Conservation (phyloP, 345 rosid genomes). For the Euphorbia lathyris region DNA sequence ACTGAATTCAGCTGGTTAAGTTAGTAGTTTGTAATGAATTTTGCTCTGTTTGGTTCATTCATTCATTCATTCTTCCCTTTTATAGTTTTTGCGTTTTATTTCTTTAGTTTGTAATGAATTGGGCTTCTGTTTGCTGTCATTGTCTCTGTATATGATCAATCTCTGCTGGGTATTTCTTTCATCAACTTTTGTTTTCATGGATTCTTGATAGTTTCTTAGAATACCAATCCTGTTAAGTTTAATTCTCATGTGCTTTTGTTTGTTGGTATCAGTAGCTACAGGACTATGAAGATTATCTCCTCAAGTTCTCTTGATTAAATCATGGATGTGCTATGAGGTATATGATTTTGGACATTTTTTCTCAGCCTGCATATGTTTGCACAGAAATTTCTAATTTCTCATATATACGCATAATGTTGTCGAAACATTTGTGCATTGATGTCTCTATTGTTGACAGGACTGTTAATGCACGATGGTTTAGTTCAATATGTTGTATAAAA, state of each 20-base stretch:
- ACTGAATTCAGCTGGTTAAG: too few relatives aligned
- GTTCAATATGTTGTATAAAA: neutral
- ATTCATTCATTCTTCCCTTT: neutral
- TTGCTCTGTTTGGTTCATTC: neutral
- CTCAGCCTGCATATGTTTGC: too few relatives aligned
- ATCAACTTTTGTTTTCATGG: neutral
- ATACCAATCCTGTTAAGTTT: neutral
- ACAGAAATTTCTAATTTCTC: too few relatives aligned
- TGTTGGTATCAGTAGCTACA: neutral
- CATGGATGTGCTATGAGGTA: neutral
- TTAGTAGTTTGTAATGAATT: too few relatives aligned
- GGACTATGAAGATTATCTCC: neutral
- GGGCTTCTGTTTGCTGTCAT: too few relatives aligned
- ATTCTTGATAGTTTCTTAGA: neutral
- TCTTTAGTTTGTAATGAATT: too few relatives aligned
- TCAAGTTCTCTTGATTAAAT: neutral
- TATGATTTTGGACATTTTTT: too few relatives aligned
- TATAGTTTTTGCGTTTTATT: too few relatives aligned
- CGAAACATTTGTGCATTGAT: too few relatives aligned
- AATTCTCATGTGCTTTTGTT: neutral
- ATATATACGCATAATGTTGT: too few relatives aligned
- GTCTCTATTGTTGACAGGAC: neutral
- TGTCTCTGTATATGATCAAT: too few relatives aligned
- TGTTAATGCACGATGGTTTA: too few relatives aligned
- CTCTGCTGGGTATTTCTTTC: neutral